Evolutionary conservation across 345 rosid species (phyloP), one percentile per base, ranked within the genome.

Genomic region (Citropsis articulata): DNA sequence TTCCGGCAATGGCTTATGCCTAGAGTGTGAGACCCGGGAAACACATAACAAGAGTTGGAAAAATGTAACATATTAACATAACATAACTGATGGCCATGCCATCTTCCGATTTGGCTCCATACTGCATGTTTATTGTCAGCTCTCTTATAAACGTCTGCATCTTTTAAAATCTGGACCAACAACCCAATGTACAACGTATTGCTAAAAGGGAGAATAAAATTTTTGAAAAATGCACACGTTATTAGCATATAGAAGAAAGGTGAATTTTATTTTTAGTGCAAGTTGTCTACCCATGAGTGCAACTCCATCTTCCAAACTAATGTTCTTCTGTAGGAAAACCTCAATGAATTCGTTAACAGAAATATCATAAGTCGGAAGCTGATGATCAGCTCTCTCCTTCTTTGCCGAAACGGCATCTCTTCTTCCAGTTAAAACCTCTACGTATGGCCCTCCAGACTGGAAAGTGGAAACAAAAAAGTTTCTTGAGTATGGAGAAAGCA

Each of bases 241-340:
- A 45, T 45, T 12, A 45, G 18, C 50, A 12, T 12, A 2, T 45
- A 10, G 50, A 45, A 3, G 16, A 45, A 13, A 42, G 48, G 50
- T 61, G 7, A 61, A 25, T 3, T 61, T 12, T 10, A 61, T 13
- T 8, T 25, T 61, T 28, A 6, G 9, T 14, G 21, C 18, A 45
- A 63, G 36, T 28, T 28, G 18, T 22, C 22, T 72, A 72, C 66
- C 75, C 48, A 73, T 59, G 55, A 73, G 66, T 24, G 76, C 76
- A 73, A 73, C 55, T 24, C 66, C 76, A 13, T 59, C 76, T 73
- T 73, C 76, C 55, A 73, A 57, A 36, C 66, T 59, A 16, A 73
- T 59, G 19, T 73, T 73, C 42, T 71, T 55, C 50, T 35, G 30
- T 0, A 13, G 50, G 75, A 72, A 72, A 13, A 57, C 35, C 31